Base-by-base conservation (phyloP, 306 rosid species). In the Boehmeria nivea region DNA sequence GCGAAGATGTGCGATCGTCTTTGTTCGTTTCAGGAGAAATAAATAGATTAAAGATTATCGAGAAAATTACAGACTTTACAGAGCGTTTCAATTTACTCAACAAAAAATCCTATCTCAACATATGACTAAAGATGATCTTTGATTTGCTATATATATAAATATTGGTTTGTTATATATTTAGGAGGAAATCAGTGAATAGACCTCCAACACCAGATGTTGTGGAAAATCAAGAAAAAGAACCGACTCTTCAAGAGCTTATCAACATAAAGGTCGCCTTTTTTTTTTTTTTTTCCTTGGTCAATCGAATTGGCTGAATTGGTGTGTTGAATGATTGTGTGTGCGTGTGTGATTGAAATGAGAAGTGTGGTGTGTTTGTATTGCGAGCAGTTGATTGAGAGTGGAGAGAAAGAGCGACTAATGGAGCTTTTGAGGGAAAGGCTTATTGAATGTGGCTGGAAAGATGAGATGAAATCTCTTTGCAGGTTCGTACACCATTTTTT, bases 361-460 rank as follows among this genome's bases (percentile, higher is more conserved):
- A 51, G 27, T 33, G 58, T 31, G 49, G 47, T 2, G 24, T 48
- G 26, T 51, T 18, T 54, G 14, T 12, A 43, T 24, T 12, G 28
- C n/a, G n/a, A n/a, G n/a, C 65, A 89, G 97, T 65, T 89, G 79
- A 76, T 85, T n/a, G 95, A 89, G 73, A 85, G 78, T 40, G 97
- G 95, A 6, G 95, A 89, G 68, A 89, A 89, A 44, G 97, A 85
- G 78, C 78, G 89, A 60, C 55, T 89, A 3, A 89, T 80, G 82
- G 95, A 89, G 68, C 89, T 85, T 26, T 62, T 89, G 68, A 85
- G 97, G 81, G 97, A 85, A 65, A 85, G 93, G 53, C 93, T 89
- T n/a, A 81, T 83, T 12, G 97, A 89, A 54, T 89, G 95, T 64
- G 97, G 97, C 34, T 89, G 97, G 97, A 85, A 84, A 76, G 97